Conservation (phyloP, 805 yeast species). For the Zygoascus ofunaensis region DNA sequence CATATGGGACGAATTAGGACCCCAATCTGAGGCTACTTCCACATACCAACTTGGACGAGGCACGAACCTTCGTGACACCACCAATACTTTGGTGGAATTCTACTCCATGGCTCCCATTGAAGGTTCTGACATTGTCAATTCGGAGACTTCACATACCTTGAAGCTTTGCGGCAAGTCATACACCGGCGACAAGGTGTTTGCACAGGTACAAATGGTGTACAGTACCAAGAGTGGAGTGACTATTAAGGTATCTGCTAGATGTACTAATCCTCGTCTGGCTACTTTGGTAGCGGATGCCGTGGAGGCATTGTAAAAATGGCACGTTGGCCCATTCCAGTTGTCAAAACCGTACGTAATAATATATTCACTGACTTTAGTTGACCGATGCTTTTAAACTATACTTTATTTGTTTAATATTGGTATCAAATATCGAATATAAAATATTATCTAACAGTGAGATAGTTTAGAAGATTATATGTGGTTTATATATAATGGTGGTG, state of each 20-base stretch:
- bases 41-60: slow-evolving; percentile 56
- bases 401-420: no score
- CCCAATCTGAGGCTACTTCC: slow-evolving; percentile 42
- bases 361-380: neutral
- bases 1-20: slow-evolving; percentile 59
- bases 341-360: neutral
- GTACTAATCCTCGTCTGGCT: slow-evolving; percentile 37
- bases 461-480: no score
- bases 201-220: slow-evolving; percentile 35
- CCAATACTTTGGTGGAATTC: slow-evolving; percentile 40
- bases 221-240: slow-evolving; percentile 38
- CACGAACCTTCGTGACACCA: slow-evolving; percentile 43
- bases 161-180: slow-evolving; percentile 75
- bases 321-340: no score
- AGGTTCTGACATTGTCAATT: slow-evolving; percentile 55
- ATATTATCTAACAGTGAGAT: no score
- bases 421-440: no score
- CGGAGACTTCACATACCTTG: slow-evolving; percentile 52
- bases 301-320: slow-evolving; percentile 17
- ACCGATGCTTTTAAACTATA: neutral
- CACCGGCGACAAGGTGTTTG: slow-evolving; percentile 40
- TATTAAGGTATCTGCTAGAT: slow-evolving; percentile 35
- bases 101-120: slow-evolving; percentile 68
- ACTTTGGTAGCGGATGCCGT: slow-evolving; percentile 40
- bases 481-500: no score